Conservation (phyloP, 108 stramenopile species). For the Aureococcus anophagefferens region DNA sequence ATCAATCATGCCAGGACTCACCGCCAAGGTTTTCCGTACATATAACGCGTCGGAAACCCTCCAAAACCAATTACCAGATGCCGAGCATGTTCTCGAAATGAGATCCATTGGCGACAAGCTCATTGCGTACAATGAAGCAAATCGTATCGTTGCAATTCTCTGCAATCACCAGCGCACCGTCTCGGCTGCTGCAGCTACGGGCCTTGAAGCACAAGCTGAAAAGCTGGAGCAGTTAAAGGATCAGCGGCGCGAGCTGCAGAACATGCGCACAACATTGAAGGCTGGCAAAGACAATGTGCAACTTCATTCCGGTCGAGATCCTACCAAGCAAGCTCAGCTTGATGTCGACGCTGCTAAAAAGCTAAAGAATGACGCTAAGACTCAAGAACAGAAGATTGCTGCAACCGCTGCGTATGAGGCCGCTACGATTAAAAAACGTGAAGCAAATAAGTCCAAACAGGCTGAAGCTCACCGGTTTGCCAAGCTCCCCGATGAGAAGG, state of each 20-base stretch:
- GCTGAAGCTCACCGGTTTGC: constrained; percentile 81
- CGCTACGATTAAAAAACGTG: not conserved
- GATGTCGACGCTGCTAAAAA: constrained; percentile 70
- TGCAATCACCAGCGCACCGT: constrained; percentile 98
- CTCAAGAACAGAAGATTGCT: constrained; percentile 81
- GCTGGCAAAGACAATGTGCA: constrained; percentile 51
- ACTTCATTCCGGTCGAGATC: constrained; percentile 50
- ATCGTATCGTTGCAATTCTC: constrained; percentile 95
- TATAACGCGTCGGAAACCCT: constrained; percentile 98
- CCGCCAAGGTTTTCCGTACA: constrained; percentile 99
- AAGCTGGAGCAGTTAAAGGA: constrained; percentile 70
- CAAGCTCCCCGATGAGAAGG: constrained; percentile 64
- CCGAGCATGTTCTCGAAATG: constrained; percentile 41
- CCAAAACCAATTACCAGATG: constrained; percentile 80
- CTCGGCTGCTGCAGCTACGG: constrained; percentile 82
- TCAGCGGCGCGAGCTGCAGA: constrained; percentile 73
- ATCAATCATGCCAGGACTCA: constrained; percentile 90
- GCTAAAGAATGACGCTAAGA: constrained; percentile 82
- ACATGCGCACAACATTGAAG: too few species aligned
- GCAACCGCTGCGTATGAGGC: constrained; percentile 71
- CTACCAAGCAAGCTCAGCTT: constrained; percentile 48
- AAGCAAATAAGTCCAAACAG: constrained; percentile 46
- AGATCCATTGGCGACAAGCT: constrained; percentile 76
- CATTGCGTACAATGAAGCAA: constrained; percentile 95
- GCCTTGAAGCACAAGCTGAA: constrained; percentile 58